These are phyloP conservation scores for Solanum pinnatisectum DNA, from an alignment of 257 asterid genomes.

Conservation along the genomic window DNA sequence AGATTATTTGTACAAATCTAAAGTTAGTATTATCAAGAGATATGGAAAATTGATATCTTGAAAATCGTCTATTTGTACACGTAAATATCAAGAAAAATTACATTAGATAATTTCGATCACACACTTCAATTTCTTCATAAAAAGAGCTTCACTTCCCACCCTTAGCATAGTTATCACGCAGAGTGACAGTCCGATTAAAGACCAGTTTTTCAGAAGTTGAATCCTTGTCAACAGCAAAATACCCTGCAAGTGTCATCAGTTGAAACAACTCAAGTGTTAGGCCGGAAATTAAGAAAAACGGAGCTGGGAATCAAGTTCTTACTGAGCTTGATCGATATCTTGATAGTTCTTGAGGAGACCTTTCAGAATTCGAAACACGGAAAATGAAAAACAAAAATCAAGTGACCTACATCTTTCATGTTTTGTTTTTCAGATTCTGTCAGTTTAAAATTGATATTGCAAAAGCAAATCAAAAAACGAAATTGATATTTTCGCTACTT, in stretches of 20 bases:
- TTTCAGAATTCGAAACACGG: background rate
- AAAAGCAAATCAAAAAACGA: background rate
- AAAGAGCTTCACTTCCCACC: constrained; percentile 35
- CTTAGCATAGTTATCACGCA: constrained; percentile 58
- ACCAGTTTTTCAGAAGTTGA: constrained; percentile 55
- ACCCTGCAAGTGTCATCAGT: constrained; percentile 30
- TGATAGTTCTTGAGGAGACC: background rate
- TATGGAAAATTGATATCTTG: background rate
- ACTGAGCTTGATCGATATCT: background rate
- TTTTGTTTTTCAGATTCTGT: background rate
- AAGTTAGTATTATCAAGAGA: background rate
- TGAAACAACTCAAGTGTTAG: background rate
- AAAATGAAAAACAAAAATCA: background rate
- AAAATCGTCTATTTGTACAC: background rate
- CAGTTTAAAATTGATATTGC: background rate
- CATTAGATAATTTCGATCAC: background rate
- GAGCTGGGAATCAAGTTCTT: background rate
- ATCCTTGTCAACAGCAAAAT: constrained; percentile 62
- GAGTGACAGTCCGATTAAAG: constrained; percentile 66
- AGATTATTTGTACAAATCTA: background rate
- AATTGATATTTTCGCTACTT: background rate
- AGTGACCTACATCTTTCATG: background rate
- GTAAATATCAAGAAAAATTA: background rate
- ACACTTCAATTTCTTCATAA: background rate
- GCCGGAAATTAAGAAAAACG: background rate